Evolutionary conservation across 345 rosid species (phyloP), one percentile per base, ranked within the genome.

Genomic region (Psidium guajava): DNA sequence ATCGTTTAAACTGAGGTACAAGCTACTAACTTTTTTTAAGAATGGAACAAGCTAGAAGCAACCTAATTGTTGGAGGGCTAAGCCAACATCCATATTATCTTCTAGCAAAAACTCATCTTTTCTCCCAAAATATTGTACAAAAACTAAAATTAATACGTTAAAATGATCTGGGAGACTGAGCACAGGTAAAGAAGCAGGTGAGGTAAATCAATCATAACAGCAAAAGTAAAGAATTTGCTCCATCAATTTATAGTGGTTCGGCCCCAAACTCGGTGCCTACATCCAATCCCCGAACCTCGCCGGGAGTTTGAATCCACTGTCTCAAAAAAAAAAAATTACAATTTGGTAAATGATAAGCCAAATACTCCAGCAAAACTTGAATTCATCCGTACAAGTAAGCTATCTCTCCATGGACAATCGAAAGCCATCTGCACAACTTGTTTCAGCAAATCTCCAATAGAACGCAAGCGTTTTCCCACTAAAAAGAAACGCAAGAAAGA

Each of bases 251-350:
- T 15, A 61, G 5, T 28, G 74, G 42, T 15, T 28, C 10, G 1
- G 42, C 11, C 5, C 36, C 11, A 61, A 61, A 61, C 11, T 28
- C 21, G 1, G 20, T 0, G 42, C 11, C 22, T 15, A 3, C 21
- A 3, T 61, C 42, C 5, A 8, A 42, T 61, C 10, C 74, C 21
- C 1, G 36, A 1, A 15, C 5, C 1, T 61, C 2, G 0, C 0
- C 0, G 0, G 42, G 22, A 61, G 3, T 61, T 61, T 15, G 15
- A 15, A 28, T 61, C 20, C 42, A 0, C 3, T 1, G 0, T 28
- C 74, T 28, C 10, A 61, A 61, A 61, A 28, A 3, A 10, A 44
- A 4, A 12, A 15, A 61, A 6, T 13, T 27, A 59, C 16, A 59
- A 59, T 27, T 27, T 27, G 16, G 1, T 1, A 12, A 57, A 57